Conservation (phyloP, 441 rosid genomes). For the Euphorbia celastroides region DNA sequence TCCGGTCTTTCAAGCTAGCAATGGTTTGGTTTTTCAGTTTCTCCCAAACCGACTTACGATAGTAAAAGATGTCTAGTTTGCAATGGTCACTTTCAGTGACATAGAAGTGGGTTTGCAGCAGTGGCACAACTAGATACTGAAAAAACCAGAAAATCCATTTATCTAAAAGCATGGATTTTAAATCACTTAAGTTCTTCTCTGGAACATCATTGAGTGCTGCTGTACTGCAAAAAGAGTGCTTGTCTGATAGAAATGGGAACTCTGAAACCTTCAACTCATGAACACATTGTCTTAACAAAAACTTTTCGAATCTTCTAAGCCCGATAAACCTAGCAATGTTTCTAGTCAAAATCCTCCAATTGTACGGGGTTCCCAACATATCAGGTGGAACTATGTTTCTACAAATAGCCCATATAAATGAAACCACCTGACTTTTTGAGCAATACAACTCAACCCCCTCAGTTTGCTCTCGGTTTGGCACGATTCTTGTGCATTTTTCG, state of each 20-base stretch:
- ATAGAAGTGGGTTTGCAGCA: slow-evolving; percentile 71
- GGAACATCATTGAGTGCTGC: slow-evolving; percentile 18
- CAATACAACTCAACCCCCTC: slow-evolving; percentile 44
- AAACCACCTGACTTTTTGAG: slow-evolving; percentile 60
- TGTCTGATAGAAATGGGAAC: slow-evolving; percentile 47
- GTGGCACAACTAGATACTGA: slow-evolving; percentile 53
- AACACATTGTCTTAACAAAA: slow-evolving; percentile 57
- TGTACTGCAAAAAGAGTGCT: slow-evolving; percentile 24
- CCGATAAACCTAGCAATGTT: slow-evolving; percentile 63
- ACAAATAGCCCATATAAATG: slow-evolving; percentile 84
- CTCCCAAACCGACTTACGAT: slow-evolving; percentile 67
- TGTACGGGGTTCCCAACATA: slow-evolving; percentile 62
- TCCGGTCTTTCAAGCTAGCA: slow-evolving; percentile 33
- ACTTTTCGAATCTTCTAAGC: slow-evolving; percentile 66
- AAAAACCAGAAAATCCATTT: slow-evolving; percentile 90
- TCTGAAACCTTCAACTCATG: slow-evolving; percentile 48
- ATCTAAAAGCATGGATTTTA: slow-evolving; percentile 38
- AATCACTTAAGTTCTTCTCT: slow-evolving; percentile 16
- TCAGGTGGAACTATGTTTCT: slow-evolving; percentile 66
- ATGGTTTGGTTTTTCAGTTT: slow-evolving; percentile 37
- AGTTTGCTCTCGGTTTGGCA: slow-evolving; percentile 18
- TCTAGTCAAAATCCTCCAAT: slow-evolving; percentile 60
- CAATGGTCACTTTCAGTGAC: slow-evolving; percentile 79
- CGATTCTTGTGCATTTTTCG: slow-evolving; percentile 18
- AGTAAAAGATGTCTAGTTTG: slow-evolving; percentile 53